Percentiles rank a stretch among this genome's conserved stretches.
phyloP scores from a whole-genome alignment of 768 basidiomycete species.

The Rubroboletus satanas region DNA sequence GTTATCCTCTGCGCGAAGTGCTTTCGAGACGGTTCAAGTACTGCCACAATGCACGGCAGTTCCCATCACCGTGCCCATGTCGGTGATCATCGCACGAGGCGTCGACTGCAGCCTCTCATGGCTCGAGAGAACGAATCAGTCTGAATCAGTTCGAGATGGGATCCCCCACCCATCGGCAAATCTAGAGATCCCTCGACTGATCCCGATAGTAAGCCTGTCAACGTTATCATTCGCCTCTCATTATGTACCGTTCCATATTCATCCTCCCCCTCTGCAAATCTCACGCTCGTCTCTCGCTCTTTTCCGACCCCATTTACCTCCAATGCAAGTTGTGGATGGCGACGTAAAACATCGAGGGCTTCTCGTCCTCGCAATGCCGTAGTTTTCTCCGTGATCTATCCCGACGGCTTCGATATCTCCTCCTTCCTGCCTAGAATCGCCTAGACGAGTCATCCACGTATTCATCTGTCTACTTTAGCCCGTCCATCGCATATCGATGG shows the following conservation, averaged over 20 bases:
- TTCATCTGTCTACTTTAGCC: slow-evolving; percentile 1
- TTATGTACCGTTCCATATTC: slow-evolving; percentile 25
- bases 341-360: slow-evolving; percentile 24
- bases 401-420: slow-evolving; percentile 15
- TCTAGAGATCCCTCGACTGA: slow-evolving; percentile 31
- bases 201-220: slow-evolving; percentile 23
- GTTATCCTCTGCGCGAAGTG: slow-evolving; percentile 25
- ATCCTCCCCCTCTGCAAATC: slow-evolving; percentile 26
- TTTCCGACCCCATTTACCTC: not conserved
- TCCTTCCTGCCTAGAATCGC: slow-evolving; percentile 6
- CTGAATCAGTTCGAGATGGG: slow-evolving; percentile 17
- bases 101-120: not conserved
- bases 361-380: slow-evolving; percentile 14
- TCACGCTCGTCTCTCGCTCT: slow-evolving; percentile 15
- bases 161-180: slow-evolving; percentile 22
- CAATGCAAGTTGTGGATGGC: slow-evolving; percentile 7
- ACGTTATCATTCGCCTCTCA: slow-evolving; percentile 30
- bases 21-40: slow-evolving; percentile 17
- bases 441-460: not conserved
- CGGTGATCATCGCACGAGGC: slow-evolving; percentile 29
- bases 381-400: slow-evolving; percentile 9
- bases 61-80: slow-evolving; percentile 13
- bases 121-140: not conserved
- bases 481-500: slow-evolving; percentile 23
- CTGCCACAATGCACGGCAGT: slow-evolving; percentile 20